phyloP scores from a whole-genome alignment of 305 asterid species.

The Solanum hybrid region DNA sequence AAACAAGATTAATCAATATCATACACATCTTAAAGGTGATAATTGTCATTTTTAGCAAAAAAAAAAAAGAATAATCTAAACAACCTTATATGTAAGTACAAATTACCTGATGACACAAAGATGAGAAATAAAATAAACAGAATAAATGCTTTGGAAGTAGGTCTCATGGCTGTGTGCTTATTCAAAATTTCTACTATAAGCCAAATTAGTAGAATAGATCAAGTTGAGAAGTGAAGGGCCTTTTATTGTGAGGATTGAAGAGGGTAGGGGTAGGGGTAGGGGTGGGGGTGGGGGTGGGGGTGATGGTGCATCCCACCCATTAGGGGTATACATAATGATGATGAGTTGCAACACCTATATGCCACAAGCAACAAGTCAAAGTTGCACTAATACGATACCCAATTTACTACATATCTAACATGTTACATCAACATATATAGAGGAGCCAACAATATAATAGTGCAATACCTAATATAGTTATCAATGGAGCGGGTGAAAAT shows the following conservation, averaged over 20 bases:
- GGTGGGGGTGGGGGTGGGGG: constrained; percentile 22
- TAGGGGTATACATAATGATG: constrained; percentile 35
- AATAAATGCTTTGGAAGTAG: constrained; percentile 19
- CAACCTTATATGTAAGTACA: background rate
- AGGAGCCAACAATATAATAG: constrained; percentile 10
- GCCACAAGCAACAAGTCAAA: constrained; percentile 52
- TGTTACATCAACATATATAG: constrained; percentile 26
- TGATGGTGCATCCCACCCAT: constrained; percentile 10
- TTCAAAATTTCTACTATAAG: background rate
- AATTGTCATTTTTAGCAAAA: background rate
- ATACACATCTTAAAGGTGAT: background rate
- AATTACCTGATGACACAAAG: constrained; percentile 41
- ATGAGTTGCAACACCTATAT: constrained; percentile 44
- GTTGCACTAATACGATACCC: constrained; percentile 29
- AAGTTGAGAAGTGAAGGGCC: background rate
- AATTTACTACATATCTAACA: background rate
- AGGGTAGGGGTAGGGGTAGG: constrained; percentile 5
- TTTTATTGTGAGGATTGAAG: constrained; percentile 37
- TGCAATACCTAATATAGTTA: background rate
- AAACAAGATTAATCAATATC: background rate
- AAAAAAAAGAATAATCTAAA: background rate
- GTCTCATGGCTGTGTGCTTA: constrained; percentile 19
- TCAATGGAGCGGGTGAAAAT: background rate
- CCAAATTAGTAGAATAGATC: background rate
- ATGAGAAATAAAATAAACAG: constrained; percentile 25